Conservation (phyloP, 2,329 filamentous ascomycete genomes). For the Fusarium denticulatum region DNA sequence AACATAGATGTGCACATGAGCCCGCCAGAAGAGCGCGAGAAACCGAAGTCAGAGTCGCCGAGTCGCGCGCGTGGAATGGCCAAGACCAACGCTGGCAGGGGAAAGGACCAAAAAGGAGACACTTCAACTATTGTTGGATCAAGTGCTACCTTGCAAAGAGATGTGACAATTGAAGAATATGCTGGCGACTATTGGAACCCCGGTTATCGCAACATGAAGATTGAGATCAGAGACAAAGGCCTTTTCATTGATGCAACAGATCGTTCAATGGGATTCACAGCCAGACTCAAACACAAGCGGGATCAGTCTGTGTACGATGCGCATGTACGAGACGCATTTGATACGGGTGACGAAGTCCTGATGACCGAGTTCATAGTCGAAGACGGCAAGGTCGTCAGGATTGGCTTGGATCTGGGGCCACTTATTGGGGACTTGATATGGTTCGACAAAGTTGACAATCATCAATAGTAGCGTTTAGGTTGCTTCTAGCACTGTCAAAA, state of each 20-base stretch:
- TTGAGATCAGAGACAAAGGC: slow-evolving; percentile 25
- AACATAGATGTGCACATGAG: fast-evolving
- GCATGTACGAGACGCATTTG: slow-evolving; percentile 27
- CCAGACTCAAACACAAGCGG: slow-evolving; percentile 28
- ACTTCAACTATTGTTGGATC: too few relatives aligned
- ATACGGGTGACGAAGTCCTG: slow-evolving; percentile 20
- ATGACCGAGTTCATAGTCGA: slow-evolving; percentile 33
- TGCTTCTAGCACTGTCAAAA: neutral
- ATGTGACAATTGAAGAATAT: slow-evolving; percentile 23
- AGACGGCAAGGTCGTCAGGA: neutral
- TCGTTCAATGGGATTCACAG: slow-evolving; percentile 43
- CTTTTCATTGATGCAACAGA: slow-evolving; percentile 44
- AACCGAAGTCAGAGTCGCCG: neutral
- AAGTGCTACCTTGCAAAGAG: neutral
- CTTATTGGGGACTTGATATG: slow-evolving; percentile 30
- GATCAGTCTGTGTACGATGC: slow-evolving; percentile 34
- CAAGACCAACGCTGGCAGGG: fast-evolving
- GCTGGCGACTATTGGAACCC: slow-evolving; percentile 39
- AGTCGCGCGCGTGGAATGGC: fast-evolving
- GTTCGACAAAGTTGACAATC: slow-evolving; percentile 19
- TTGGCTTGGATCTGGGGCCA: slow-evolving; percentile 37
- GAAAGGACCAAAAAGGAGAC: fast-evolving
- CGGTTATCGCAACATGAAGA: slow-evolving; percentile 40
- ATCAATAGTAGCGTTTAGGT: too few relatives aligned
- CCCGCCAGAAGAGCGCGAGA: fast-evolving